These are phyloP conservation scores for Euphrasia arctica DNA, from an alignment of 305 asterid genomes.

Conservation along the genomic window DNA sequence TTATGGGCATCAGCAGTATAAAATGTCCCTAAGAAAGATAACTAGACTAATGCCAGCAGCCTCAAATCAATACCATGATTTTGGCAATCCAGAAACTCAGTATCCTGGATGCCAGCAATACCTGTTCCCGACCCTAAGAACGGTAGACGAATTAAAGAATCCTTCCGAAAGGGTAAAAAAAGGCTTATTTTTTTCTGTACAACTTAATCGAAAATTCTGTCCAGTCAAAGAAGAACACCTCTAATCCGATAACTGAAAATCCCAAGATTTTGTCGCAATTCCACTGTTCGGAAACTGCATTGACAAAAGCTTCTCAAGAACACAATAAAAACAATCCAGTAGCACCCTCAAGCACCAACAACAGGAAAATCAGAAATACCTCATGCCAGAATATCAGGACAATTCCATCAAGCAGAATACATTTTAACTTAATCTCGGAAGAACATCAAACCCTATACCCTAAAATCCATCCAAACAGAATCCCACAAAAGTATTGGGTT, in stretches of 20 bases:
- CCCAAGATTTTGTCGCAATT: slow-evolving; percentile 17
- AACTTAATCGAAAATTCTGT: slow-evolving; percentile 15
- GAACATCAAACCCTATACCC: slow-evolving; percentile 16
- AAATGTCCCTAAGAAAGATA: neutral
- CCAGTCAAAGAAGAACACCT: slow-evolving; percentile 28
- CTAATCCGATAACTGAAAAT: slow-evolving; percentile 20
- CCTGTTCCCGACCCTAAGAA: neutral
- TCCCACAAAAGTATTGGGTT: slow-evolving; percentile 31
- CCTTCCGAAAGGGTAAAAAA: slow-evolving; percentile 28
- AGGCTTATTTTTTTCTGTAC: slow-evolving; percentile 29
- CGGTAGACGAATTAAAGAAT: neutral
- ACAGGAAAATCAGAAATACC: slow-evolving; percentile 21
- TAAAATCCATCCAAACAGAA: slow-evolving; percentile 6
- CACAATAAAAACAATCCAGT: slow-evolving; percentile 25
- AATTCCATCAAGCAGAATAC: slow-evolving; percentile 31
- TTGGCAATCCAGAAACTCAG: slow-evolving; percentile 13
- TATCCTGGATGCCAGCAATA: slow-evolving; percentile 23
- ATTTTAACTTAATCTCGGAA: slow-evolving; percentile 6
- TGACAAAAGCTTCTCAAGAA: slow-evolving; percentile 19
- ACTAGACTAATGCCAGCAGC: slow-evolving; percentile 6
- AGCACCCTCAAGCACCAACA: slow-evolving; percentile 24
- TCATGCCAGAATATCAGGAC: slow-evolving; percentile 26
- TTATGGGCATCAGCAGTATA: slow-evolving; percentile 6
- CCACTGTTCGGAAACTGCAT: slow-evolving; percentile 20
- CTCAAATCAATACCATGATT: slow-evolving; percentile 14